A percentile compares a stretch with the other conserved stretches of the same genome.
Conservation (phyloP, 495 filamentous ascomycete genomes). For the Astrothelium subdiscretum region DNA sequence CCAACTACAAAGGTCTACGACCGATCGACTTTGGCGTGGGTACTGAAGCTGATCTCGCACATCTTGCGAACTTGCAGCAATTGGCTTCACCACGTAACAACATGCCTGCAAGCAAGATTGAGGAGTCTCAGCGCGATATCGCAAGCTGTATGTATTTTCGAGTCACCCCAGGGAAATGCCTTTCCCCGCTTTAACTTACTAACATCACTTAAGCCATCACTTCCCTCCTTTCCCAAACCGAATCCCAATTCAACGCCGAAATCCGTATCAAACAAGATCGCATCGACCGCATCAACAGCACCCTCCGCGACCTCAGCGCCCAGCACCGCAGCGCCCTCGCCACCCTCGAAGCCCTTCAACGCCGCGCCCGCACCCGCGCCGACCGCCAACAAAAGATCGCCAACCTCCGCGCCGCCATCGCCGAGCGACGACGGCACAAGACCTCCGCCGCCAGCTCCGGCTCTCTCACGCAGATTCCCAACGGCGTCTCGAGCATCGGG, state of each 20-base stretch:
- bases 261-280: slow-evolving; percentile 69
- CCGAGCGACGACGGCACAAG: slow-evolving; percentile 28
- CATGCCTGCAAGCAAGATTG: slow-evolving; percentile 19
- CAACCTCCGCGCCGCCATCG: slow-evolving; percentile 46
- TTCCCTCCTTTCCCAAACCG: slow-evolving; percentile 60
- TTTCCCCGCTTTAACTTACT: neutral
- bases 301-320: slow-evolving; percentile 68
- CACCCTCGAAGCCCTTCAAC: slow-evolving; percentile 53
- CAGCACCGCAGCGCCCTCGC: slow-evolving; percentile 64
- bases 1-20: slow-evolving; percentile 75
- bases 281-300: slow-evolving; percentile 62
- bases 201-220: slow-evolving; percentile 45
- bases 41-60: slow-evolving; percentile 37
- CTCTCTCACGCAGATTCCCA: slow-evolving; percentile 25
- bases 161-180: slow-evolving; percentile 12
- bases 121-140: slow-evolving; percentile 23
- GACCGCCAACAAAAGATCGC: slow-evolving; percentile 48
- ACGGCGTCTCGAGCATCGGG: slow-evolving; percentile 25
- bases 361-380: slow-evolving; percentile 44
- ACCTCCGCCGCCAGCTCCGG: slow-evolving; percentile 11
- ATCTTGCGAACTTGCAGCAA: neutral
- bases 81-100: slow-evolving; percentile 5
- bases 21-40: slow-evolving; percentile 90
- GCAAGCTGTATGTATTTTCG: slow-evolving; percentile 40
- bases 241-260: slow-evolving; percentile 61